Base-by-base conservation (phyloP, 352 stramenopile species). In the Thalassiosira mediterranea region DNA sequence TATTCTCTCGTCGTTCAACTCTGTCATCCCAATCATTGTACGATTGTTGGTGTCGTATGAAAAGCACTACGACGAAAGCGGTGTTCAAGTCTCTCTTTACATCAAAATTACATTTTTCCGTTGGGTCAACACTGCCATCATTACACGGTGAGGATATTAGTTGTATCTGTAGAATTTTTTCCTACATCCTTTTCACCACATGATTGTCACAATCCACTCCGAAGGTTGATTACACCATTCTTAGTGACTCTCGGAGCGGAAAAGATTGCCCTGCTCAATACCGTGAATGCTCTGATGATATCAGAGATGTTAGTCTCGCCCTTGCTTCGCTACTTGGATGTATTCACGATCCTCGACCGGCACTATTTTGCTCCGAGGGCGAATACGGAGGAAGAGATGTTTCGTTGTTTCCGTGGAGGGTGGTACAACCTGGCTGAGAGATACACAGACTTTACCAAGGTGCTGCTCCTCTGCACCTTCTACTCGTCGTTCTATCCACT, bases 101-200 rank as follows among this genome's bases (percentile, higher is more conserved):
- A 38, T 89, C 0, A 91, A 91, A 42, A 88, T 91, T 72, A 90
- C 86, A 28, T 31, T 91, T 4, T 91, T 90, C 40, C 82, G 86
- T 76, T 91, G 86, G 86, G 53, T 85, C n/a, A 87, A 89, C 42
- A 60, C 53, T 10, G 32, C 42, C 17, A 61, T 65, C 7, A n/a
- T 60, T 32, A 32, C 17, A 42, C 8, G 51, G 15, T 19, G 8
- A 19, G 15, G 10, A n/a, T n/a, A n/a, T n/a, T n/a, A n/a, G n/a
- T n/a, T n/a, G n/a, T n/a, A n/a, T n/a, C n/a, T n/a, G n/a, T n/a
- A n/a, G n/a, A n/a, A n/a, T n/a, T n/a, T n/a, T n/a, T n/a, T n/a
- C n/a, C n/a, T n/a, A n/a, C n/a, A n/a, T n/a, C n/a, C n/a, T n/a
- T n/a, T n/a, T n/a, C n/a, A n/a, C n/a, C 0, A 73, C 67, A 8